Evolutionary conservation across 2,329 filamentous ascomycete species (phyloP), one percentile per base, ranked within the genome.

Genomic region (Stromatinia cepivora): DNA sequence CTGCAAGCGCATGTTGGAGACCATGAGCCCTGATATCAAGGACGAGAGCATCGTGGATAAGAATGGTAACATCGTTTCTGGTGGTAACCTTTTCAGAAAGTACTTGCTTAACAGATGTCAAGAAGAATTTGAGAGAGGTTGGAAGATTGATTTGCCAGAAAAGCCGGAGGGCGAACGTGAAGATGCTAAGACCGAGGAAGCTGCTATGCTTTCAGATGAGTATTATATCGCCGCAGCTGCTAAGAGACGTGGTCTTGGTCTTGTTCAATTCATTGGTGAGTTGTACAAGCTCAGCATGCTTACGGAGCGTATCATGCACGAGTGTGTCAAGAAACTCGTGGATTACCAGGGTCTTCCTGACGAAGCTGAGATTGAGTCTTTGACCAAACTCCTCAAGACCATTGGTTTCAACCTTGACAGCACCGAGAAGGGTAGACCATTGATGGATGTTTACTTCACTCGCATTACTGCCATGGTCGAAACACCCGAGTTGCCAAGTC

Each of bases 261-360:
- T 99, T 31, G 94, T 99, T 73, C 94, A 97, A 82, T 99, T 99
- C 83, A 99, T 99, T 79, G 95, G 95, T 84, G 95, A 99, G 82
- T 88, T 99, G 58, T 99, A 97, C 88, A 99, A 98, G 86, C 89
- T 99, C 71, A 90, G 91, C 79, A 99, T 99, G 95, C 87, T 99
- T 81, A 99, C 95, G 71, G 92, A 97, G 81, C 92, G 94, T 80
- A 99, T 99, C 82, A 99, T 99, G 95, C 94, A 99, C 84, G 93
- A 97, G 82, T 99, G 95, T 86, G 93, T 99, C 39, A 90, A 93
- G 83, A 97, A 97, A 82, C 87, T 99, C 73, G 92, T 99, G 74
- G 94, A 99, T 82, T 98, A 96, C 81, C 91, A 94, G 78, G 93
- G 92, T 72, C 84, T 93, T 71, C 95, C 95, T 57, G 95, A 99